A percentile compares a stretch with the other conserved stretches of the same genome.
phyloP scores from a whole-genome alignment of 345 rosid genomes.

The Toxicodendron radicans region DNA sequence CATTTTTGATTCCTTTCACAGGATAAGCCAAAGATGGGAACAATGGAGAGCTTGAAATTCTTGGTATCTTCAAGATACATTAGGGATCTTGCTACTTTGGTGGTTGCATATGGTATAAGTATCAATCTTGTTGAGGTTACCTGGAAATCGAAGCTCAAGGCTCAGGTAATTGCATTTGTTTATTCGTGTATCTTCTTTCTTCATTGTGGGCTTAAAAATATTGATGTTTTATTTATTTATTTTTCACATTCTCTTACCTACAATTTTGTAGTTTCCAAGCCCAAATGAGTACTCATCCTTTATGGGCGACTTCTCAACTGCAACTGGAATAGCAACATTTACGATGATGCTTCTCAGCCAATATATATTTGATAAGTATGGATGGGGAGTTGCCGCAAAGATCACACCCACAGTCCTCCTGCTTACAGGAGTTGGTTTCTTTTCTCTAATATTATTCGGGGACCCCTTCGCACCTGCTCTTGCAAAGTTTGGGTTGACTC shows the following conservation, averaged over 20 bases:
- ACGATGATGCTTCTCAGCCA: conserved; percentile 95
- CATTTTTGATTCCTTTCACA: conserved; percentile 30
- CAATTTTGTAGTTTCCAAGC: conserved; percentile 74
- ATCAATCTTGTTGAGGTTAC: conserved; percentile 98
- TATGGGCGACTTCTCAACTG: conserved; percentile 98
- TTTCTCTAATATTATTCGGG: conserved; percentile 79
- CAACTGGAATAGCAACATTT: conserved; percentile 89
- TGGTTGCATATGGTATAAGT: conserved; percentile 97
- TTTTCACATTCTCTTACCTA: background rate
- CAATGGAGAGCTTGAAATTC: conserved; percentile 97
- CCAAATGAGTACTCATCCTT: conserved; percentile 96
- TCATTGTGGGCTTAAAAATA: background rate
- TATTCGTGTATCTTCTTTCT: background rate
- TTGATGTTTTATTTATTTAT: conserved; percentile 8
- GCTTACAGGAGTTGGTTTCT: conserved; percentile 89
- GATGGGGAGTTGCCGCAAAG: conserved; percentile 96
- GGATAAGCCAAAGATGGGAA: conserved; percentile 91
- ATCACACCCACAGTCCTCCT: conserved; percentile 91
- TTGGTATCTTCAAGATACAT: conserved; percentile 85
- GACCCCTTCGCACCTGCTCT: conserved; percentile 70
- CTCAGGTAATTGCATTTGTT: conserved; percentile 65
- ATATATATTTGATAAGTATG: conserved; percentile 74
- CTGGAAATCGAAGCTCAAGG: conserved; percentile 99
- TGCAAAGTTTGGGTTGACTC: conserved; percentile 82
- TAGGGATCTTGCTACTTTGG: conserved; percentile 93